Evolutionary conservation across 2,329 filamentous ascomycete genomes (phyloP).

Genomic region (Neopestalotiopsis clavispora): DNA sequence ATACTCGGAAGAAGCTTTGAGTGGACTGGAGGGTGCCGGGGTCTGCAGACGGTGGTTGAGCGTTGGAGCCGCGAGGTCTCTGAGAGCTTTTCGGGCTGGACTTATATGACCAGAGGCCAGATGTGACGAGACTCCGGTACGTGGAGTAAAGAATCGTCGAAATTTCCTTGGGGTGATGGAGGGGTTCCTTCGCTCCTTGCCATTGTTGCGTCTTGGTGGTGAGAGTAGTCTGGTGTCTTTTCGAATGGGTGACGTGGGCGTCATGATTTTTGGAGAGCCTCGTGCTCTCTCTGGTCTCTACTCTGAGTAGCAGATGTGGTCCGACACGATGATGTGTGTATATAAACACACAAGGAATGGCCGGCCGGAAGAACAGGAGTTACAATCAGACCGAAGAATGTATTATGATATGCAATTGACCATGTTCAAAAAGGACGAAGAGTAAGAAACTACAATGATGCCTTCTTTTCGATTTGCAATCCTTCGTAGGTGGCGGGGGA

Average conservation of each 20-base stretch:
- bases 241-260: constrained; percentile 17
- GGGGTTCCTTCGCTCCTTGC: constrained; percentile 53
- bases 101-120: constrained; percentile 30
- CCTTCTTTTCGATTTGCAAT: not conserved
- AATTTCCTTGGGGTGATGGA: constrained; percentile 62
- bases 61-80: constrained; percentile 44
- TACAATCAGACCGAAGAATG: not conserved
- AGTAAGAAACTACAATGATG: constrained; percentile 3
- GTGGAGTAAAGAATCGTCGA: constrained; percentile 57
- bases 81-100: constrained; percentile 44
- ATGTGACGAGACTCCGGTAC: constrained; percentile 43
- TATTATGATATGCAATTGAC: constrained; percentile 3
- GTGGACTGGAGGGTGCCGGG: constrained; percentile 43
- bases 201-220: constrained; percentile 30
- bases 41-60: constrained; percentile 48
- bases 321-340: not conserved
- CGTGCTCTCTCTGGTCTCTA: not conserved
- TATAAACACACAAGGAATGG: not conserved
- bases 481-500: constrained; percentile 15
- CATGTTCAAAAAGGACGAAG: constrained; percentile 7
- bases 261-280: not conserved
- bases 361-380: not conserved
- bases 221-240: constrained; percentile 29
- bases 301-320: not conserved
- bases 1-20: constrained; percentile 38